Evolutionary conservation across 805 yeast species (phyloP), one percentile per base, ranked within the genome.

Genomic region (Yamadazyma laniorum): DNA sequence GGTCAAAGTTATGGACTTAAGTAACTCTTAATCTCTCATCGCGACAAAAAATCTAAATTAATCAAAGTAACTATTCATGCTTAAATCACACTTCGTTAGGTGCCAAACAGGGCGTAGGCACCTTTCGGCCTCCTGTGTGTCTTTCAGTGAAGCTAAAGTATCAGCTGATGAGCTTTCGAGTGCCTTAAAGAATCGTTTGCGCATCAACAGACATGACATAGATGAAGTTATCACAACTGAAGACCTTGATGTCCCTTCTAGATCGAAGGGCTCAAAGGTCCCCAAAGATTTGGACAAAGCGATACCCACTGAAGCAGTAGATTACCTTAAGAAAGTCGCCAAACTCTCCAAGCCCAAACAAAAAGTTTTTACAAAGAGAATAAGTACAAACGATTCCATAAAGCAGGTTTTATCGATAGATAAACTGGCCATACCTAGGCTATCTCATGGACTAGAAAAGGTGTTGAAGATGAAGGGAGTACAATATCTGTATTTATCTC

Each of bases 401-500:
- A 25, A 42, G 19, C 53, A 47, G 31, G 43, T 49, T 1, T 28
- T 25, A 12, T 30, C 43, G 6, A 51, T 59, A 11, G 52, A 58
- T 11, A 45, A 43, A 6, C 43, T 45, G 6, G 48, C 56, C 18
- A 56, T 82, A 35, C 90, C 96, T 0, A 53, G 48, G 13, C 61
- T 91, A 26, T 74, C 79, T 7, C 88, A 85, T 50, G 75, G 74
- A 34, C 69, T 93, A 14, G 82, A 84, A 25, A 64, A 84, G 29
- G 89, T 84, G 0, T 61, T 91, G 9, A 86, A 84, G 55, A 80
- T 83, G 21, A 96, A 96, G 0, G 56, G 95, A 75, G 82, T 86
- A 2, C 95, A 89, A 49, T 81, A 75, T 43, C 58, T 85, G 22
- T 79, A 78, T 52, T 96, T 90, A 59, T 82, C 89, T 14, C 69